Percentiles rank a stretch among this genome's conserved stretches.
phyloP scores from a whole-genome alignment of 306 rosid species.

The Citrullus amarus region DNA sequence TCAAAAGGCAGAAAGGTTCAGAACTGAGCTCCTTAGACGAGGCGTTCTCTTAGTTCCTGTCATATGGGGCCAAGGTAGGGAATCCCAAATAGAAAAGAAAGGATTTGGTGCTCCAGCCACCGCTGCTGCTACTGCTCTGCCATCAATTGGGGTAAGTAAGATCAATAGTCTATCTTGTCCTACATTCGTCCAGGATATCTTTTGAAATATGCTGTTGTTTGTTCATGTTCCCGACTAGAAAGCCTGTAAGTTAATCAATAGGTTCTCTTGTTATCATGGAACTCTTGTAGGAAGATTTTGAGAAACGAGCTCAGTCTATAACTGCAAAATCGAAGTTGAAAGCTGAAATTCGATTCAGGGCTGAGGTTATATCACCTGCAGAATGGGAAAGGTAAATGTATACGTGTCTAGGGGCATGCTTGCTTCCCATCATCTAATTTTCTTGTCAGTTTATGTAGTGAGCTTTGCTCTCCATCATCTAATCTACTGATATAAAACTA shows the following conservation, averaged over 20 bases:
- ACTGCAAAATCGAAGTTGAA: constrained; percentile 73
- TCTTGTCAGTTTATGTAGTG: neutral
- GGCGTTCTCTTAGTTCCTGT: constrained; percentile 87
- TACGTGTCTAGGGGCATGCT: neutral
- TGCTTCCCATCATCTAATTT: neutral
- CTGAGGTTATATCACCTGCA: constrained; percentile 68
- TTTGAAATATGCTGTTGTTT: neutral
- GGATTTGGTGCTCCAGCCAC: constrained; percentile 58
- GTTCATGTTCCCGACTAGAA: neutral
- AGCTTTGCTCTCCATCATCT: neutral
- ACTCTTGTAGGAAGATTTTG: constrained; percentile 76
- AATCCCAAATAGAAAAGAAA: constrained; percentile 61
- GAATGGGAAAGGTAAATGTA: constrained; percentile 86
- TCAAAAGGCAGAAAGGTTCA: constrained; percentile 64
- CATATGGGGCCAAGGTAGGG: constrained; percentile 63
- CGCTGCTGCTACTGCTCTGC: constrained; percentile 60
- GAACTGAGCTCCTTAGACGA: constrained; percentile 65
- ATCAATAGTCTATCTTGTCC: neutral
- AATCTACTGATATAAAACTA: neutral
- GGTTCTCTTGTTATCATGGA: constrained; percentile 7
- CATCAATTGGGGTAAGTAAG: constrained; percentile 92
- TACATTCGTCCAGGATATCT: neutral
- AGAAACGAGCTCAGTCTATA: constrained; percentile 78
- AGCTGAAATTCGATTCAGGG: constrained; percentile 88
- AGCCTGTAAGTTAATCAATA: neutral